phyloP scores from a whole-genome alignment of 1,284 basidiomycete genomes.

The Sutorius eximius region DNA sequence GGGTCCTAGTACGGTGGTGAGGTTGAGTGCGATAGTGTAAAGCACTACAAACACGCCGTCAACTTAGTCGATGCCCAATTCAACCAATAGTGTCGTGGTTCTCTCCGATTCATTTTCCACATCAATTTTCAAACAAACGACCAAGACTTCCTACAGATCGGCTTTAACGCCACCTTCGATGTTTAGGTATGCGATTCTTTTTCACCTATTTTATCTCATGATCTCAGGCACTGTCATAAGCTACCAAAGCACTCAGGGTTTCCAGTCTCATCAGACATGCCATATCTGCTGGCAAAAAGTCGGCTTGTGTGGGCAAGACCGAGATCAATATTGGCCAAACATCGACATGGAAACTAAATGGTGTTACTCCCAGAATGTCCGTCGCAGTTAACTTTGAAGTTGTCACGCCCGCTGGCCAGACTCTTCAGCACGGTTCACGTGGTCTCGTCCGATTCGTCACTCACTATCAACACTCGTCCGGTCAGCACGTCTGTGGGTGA shows the following conservation, averaged over 20 bases:
- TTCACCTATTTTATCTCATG: neutral
- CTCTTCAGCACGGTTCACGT: conserved; percentile 86
- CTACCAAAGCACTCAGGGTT: conserved; percentile 98
- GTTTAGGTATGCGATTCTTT: conserved; percentile 66
- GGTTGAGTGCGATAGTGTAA: conserved; percentile 96
- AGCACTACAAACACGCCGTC: conserved; percentile 95
- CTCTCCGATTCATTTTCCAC: conserved; percentile 97
- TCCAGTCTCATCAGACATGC: conserved; percentile 98
- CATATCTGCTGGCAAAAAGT: conserved; percentile 97
- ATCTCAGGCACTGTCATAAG: conserved; percentile 47
- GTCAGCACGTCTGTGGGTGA: conserved; percentile 94
- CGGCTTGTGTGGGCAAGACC: conserved; percentile 95
- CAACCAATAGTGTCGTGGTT: conserved; percentile 95
- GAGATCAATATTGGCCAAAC: conserved; percentile 99
- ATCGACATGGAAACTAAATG: conserved; percentile 98
- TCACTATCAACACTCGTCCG: conserved; percentile 97
- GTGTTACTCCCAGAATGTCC: conserved; percentile 85
- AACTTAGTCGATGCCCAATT: conserved; percentile 95
- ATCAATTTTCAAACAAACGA: conserved; percentile 99
- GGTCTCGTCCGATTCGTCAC: conserved; percentile 99
- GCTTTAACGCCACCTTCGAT: conserved; percentile 98
- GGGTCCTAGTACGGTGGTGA: conserved; percentile 96
- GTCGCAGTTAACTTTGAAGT: conserved; percentile 98
- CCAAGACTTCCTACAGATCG: conserved; percentile 92
- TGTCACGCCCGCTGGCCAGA: conserved; percentile 96